Evolutionary conservation across 2,329 filamentous ascomycete genomes (phyloP), one percentile per base, ranked within the genome.

Genomic region (Teratosphaeria destructans): DNA sequence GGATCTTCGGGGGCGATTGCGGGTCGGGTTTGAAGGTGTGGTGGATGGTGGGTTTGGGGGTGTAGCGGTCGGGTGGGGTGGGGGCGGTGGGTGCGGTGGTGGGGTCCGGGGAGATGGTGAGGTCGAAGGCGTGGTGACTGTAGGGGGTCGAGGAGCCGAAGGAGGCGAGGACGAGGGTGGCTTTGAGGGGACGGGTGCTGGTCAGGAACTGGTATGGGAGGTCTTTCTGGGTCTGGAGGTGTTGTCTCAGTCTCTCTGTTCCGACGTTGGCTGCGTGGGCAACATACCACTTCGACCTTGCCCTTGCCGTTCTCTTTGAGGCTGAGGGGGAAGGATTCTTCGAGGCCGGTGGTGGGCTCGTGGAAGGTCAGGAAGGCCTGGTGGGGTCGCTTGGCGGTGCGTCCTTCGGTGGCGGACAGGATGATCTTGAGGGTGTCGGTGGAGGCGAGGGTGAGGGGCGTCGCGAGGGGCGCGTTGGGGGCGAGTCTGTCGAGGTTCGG

Each of bases 221-320:
- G 69, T 97, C 92, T 78, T 91, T 93, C 61, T 93, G 89, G 60
- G 87, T 83, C 93, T 96, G 72, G 58, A 56, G 47, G 56, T 59
- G 55, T 56, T 58, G 63, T 60, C 61, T 34, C 57, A 34, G n/a
- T 23, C 23, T 23, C 23, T 23, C 23, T 23, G 23, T 23, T 23
- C 23, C 23, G 23, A 23, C 23, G 23, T 23, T 1, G 23, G 23
- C 23, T 23, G 23, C 23, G 23, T 23, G 23, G 23, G 23, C 23
- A 23, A 79, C 87, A 65, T 82, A 97, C 92, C 75, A 99, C 78
- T 67, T 95, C 88, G 35, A 96, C 81, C 59, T 85, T 86, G 26
- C 84, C 90, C 77, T 96, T 96, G 66, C 94, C 94, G 68, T 81
- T 90, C 10, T 94, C 89, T 78, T 95, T 96, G 55, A 95, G 78